These are phyloP conservation scores for Eucalyptus albens DNA, from an alignment of 345 rosid genomes.

Conservation along the genomic window DNA sequence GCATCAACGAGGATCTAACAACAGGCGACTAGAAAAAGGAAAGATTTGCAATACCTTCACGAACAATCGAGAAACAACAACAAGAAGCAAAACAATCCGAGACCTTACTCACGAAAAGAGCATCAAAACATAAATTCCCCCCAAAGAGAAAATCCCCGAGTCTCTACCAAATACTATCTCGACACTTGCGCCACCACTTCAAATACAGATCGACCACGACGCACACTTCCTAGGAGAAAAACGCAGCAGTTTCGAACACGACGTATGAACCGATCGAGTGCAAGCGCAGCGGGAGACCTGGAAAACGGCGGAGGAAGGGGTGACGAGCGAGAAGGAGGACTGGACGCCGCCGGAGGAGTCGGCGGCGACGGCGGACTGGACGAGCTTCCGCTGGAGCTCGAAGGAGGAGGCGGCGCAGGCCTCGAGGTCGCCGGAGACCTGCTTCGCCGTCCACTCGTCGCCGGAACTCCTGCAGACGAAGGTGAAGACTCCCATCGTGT, in stretches of 20 bases:
- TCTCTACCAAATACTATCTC: not conserved
- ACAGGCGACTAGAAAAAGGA: not conserved
- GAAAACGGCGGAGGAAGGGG: slow-evolving; percentile 69
- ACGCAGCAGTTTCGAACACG: not conserved
- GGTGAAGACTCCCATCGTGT: not conserved
- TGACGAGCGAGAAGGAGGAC: slow-evolving; percentile 64
- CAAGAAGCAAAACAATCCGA: not conserved
- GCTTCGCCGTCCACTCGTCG: slow-evolving; percentile 26
- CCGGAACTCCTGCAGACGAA: slow-evolving; percentile 8
- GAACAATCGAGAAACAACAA: not conserved
- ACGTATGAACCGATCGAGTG: not conserved
- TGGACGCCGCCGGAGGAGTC: slow-evolving; percentile 73
- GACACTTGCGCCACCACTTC: not conserved
- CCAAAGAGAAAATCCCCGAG: not conserved
- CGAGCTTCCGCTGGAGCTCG: slow-evolving; percentile 73
- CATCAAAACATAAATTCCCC: not conserved
- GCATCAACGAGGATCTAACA: not conserved
- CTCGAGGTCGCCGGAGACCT: slow-evolving; percentile 66
- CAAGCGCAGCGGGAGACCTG: slow-evolving; percentile 27
- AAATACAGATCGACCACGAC: not conserved
- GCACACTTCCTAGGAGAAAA: not conserved
- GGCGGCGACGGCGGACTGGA: slow-evolving; percentile 39
- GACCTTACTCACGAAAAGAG: not conserved
- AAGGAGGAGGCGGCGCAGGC: slow-evolving; percentile 47
- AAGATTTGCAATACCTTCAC: not conserved